Conservation (phyloP, 192 early-diverging fungal species). For the Chytriomyces sp. region DNA sequence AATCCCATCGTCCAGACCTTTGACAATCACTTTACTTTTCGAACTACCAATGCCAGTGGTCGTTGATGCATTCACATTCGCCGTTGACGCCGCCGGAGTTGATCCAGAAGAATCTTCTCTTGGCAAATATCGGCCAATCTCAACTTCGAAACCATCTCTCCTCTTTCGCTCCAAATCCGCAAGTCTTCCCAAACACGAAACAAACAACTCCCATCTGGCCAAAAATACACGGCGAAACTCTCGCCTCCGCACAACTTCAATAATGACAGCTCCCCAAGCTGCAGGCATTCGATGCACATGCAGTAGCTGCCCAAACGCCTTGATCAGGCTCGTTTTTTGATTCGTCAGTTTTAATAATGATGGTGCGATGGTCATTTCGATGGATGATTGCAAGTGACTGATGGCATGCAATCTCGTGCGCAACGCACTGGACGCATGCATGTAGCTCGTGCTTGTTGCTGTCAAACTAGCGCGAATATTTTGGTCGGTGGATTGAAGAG, state of each 20-base stretch:
- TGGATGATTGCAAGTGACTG: constrained; percentile 45
- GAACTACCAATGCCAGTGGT: constrained; percentile 1
- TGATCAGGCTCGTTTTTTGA: constrained; percentile 32
- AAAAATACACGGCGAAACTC: constrained; percentile 53
- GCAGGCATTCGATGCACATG: constrained; percentile 61
- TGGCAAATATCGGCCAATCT: constrained; percentile 55
- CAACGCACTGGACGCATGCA: constrained; percentile 37
- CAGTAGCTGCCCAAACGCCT: constrained; percentile 53
- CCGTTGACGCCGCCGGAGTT: too few species aligned
- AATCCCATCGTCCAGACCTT: constrained; percentile 50
- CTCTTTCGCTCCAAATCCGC: constrained; percentile 42
- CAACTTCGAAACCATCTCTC: constrained; percentile 49
- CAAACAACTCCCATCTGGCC: constrained; percentile 48
- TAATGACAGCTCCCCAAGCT: constrained; percentile 55
- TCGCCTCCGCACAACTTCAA: constrained; percentile 56
- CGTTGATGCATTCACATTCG: not conserved
- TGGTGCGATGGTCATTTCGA: constrained; percentile 37
- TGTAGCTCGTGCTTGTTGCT: constrained; percentile 32
- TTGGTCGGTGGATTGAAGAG: constrained; percentile 35
- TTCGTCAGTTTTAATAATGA: constrained; percentile 11
- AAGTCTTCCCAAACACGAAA: constrained; percentile 41
- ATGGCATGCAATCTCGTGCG: constrained; percentile 40
- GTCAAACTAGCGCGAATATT: constrained; percentile 29
- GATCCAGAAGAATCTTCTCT: not conserved
- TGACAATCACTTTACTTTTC: constrained; percentile 22